A percentile compares a stretch with the other conserved stretches of the same genome.
phyloP scores from a whole-genome alignment of 2,329 filamentous ascomycete species.

The Thermothelomyces thermophilus region DNA sequence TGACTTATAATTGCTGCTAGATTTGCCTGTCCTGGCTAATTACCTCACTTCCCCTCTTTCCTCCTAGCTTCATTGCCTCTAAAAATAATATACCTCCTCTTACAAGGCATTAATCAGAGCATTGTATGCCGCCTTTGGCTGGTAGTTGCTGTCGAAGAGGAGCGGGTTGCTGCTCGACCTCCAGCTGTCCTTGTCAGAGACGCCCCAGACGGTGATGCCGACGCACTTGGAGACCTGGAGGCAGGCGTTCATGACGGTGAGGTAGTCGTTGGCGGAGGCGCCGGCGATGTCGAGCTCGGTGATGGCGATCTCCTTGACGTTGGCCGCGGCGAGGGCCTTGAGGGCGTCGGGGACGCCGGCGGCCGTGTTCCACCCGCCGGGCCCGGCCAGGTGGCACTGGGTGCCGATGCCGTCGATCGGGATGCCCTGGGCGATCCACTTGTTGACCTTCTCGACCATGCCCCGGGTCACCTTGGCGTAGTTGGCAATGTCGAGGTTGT shows the following conservation, averaged over 20 bases:
- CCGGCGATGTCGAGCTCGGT: slow-evolving; percentile 13
- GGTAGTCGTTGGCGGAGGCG: slow-evolving; percentile 11
- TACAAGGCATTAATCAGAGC: slow-evolving; percentile 10
- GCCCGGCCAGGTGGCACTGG: slow-evolving; percentile 44
- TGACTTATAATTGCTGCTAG: too few species aligned
- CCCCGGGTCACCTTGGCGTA: slow-evolving; percentile 49
- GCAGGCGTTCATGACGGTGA: slow-evolving; percentile 12
- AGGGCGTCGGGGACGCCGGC: slow-evolving; percentile 12
- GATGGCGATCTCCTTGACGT: slow-evolving; percentile 11
- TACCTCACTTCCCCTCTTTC: too few species aligned
- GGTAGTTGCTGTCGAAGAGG: slow-evolving; percentile 13
- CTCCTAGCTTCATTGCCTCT: too few species aligned
- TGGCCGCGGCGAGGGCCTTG: slow-evolving; percentile 6
- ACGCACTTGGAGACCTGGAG: slow-evolving; percentile 8
- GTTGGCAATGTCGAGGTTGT: slow-evolving; percentile 56
- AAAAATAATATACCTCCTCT: neutral
- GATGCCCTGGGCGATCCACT: slow-evolving; percentile 55
- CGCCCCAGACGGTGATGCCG: slow-evolving; percentile 13
- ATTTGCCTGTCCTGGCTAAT: too few species aligned
- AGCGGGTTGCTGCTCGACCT: slow-evolving; percentile 9
- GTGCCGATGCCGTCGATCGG: slow-evolving; percentile 60
- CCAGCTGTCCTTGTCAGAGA: slow-evolving; percentile 16
- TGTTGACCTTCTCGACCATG: slow-evolving; percentile 53
- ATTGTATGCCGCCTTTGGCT: slow-evolving; percentile 13
- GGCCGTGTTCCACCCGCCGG: slow-evolving; percentile 16